Conservation (phyloP, 208 protist genomes). For the Leishmania major region DNA sequence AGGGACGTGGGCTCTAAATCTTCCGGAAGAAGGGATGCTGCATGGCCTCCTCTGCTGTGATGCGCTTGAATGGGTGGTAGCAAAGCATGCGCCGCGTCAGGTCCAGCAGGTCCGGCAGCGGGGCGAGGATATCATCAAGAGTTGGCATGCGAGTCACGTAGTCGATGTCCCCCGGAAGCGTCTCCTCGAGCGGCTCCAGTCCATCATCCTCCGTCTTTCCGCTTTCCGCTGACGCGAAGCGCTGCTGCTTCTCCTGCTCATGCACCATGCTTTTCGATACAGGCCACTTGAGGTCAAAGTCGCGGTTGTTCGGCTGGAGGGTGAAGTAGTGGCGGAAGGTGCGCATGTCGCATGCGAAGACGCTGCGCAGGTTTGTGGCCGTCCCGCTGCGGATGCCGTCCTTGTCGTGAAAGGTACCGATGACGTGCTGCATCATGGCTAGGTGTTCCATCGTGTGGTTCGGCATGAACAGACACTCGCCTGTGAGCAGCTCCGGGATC, state of each 20-base stretch:
- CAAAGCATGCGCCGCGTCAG: conserved; percentile 71
- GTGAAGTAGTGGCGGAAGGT: conserved; percentile 68
- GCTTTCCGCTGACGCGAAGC: conserved; percentile 17
- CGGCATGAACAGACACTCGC: conserved; percentile 78
- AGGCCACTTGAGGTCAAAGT: conserved; percentile 56
- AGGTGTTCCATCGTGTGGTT: conserved; percentile 81
- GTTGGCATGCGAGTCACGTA: conserved; percentile 65
- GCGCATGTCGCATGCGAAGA: conserved; percentile 56
- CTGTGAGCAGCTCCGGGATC: conserved; percentile 78
- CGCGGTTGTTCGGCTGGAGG: conserved; percentile 35
- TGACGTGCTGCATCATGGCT: conserved; percentile 73
- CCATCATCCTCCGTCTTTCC: conserved; percentile 32
- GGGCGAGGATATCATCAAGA: conserved; percentile 59
- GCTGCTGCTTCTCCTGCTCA: conserved; percentile 33
- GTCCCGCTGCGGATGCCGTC: conserved; percentile 28
- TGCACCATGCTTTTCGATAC: conserved; percentile 37
- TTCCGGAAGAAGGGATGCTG: conserved; percentile 77
- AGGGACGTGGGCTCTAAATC: conserved; percentile 9
- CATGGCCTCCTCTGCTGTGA: conserved; percentile 89
- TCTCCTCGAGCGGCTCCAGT: conserved; percentile 36
- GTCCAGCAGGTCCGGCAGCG: conserved; percentile 59
- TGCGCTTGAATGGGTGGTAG: conserved; percentile 89
- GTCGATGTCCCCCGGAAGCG: conserved; percentile 40
- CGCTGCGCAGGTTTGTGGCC: conserved; percentile 26
- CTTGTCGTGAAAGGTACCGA: conserved; percentile 52